These are phyloP conservation scores for Rhodosporidiobolus sp. DNA, from an alignment of 768 basidiomycete species.

Conservation along the genomic window DNA sequence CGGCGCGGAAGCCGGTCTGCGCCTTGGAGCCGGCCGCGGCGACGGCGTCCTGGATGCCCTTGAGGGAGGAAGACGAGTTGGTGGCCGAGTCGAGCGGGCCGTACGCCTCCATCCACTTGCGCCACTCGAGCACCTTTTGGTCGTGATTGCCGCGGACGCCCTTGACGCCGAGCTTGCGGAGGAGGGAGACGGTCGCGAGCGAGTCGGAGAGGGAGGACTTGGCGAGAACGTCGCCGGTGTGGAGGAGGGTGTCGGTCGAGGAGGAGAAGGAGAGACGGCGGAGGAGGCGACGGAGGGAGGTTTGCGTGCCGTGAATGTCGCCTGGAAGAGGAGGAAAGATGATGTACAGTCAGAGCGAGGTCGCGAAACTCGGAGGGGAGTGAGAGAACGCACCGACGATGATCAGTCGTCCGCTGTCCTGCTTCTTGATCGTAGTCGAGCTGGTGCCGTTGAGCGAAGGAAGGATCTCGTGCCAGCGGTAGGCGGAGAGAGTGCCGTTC, in stretches of 20 bases:
- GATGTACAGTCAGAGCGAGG: neutral
- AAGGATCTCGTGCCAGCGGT: conserved; percentile 31
- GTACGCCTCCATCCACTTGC: conserved; percentile 64
- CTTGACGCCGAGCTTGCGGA: conserved; percentile 58
- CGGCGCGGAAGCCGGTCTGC: neutral
- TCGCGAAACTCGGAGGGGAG: neutral
- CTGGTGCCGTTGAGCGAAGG: neutral
- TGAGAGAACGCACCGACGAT: conserved; percentile 25
- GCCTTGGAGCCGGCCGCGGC: neutral
- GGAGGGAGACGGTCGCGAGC: conserved; percentile 44
- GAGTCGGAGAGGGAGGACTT: conserved; percentile 66
- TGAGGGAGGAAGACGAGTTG: neutral
- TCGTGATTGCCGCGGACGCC: conserved; percentile 95
- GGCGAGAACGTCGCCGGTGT: conserved; percentile 76
- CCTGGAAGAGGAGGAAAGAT: conserved; percentile 1
- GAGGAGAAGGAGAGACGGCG: conserved; percentile 61
- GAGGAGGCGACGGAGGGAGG: conserved; percentile 54
- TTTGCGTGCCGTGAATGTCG: conserved; percentile 33
- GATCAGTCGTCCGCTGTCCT: conserved; percentile 12
- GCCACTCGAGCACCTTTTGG: conserved; percentile 85
- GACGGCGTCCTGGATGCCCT: neutral
- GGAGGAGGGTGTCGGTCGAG: conserved; percentile 65
- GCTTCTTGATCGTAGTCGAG: neutral
- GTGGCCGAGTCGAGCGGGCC: conserved; percentile 12
- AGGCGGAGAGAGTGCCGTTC: conserved; percentile 22